Percentiles rank a stretch among this genome's conserved stretches.
These are phyloP conservation scores for Lipomyces mesembrius DNA, from an alignment of 805 yeast species.

Conservation along the genomic window DNA sequence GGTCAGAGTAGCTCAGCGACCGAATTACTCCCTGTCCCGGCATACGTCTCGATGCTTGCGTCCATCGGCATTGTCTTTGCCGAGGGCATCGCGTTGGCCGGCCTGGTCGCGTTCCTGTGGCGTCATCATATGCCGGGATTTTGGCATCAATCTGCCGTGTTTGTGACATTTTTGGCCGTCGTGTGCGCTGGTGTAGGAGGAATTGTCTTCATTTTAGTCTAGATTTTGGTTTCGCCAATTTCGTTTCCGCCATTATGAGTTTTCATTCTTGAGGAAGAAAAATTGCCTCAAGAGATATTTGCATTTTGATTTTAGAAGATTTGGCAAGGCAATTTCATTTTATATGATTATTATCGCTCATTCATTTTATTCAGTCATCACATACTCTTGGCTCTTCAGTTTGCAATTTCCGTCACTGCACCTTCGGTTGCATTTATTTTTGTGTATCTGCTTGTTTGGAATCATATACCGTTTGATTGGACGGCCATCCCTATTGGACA, in stretches of 20 bases:
- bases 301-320: background rate
- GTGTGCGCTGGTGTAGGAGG: conserved; percentile 54
- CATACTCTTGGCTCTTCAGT: background rate
- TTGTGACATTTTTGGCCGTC: conserved; percentile 50
- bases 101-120: conserved; percentile 53
- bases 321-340: background rate
- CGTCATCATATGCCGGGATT: conserved; percentile 48
- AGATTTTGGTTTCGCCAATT: background rate
- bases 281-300: background rate
- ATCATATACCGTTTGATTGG: background rate
- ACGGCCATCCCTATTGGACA: background rate
- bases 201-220: conserved; percentile 36
- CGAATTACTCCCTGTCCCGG: conserved; percentile 37
- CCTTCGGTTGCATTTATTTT: background rate
- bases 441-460: background rate
- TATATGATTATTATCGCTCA: background rate
- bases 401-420: background rate
- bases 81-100: conserved; percentile 50
- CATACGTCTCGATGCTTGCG: conserved; percentile 44
- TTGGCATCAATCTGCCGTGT: conserved; percentile 53
- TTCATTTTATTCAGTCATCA: background rate
- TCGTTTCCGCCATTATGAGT: background rate
- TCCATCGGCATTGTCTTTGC: conserved; percentile 51
- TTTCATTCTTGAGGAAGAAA: background rate
- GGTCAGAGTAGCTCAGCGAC: conserved; percentile 41